phyloP scores from a whole-genome alignment of 208 protist genomes.

The Acanthamoeba sp. region DNA sequence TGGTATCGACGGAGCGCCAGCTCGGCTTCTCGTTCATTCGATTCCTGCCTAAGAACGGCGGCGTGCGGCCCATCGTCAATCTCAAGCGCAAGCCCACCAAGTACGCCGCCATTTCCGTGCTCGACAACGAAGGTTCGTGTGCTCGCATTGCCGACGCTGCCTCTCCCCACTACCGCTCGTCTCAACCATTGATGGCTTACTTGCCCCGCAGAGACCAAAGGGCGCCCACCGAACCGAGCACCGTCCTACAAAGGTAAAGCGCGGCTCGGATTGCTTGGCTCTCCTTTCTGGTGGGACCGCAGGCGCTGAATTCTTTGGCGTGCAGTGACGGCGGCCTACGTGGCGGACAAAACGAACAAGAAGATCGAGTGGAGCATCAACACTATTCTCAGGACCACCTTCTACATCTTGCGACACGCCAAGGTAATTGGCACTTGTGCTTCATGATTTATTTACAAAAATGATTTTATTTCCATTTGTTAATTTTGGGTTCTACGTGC shows the following conservation, averaged over 20 bases:
- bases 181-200: background rate
- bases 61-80: slow-evolving; percentile 70
- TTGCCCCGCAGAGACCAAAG: background rate
- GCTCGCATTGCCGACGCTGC: no score
- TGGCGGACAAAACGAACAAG: background rate
- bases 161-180: background rate
- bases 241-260: background rate
- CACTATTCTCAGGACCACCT: slow-evolving; percentile 57
- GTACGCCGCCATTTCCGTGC: slow-evolving; percentile 7
- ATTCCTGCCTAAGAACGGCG: slow-evolving; percentile 71
- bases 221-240: background rate
- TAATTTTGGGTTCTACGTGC: background rate
- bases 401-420: slow-evolving; percentile 21
- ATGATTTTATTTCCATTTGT: background rate
- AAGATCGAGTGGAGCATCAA: slow-evolving; percentile 64
- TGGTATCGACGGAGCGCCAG: background rate
- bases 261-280: no score
- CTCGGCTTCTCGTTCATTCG: slow-evolving; percentile 70
- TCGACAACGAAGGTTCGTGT: background rate
- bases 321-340: background rate
- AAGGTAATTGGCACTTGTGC: slow-evolving; percentile 2
- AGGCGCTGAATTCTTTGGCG: background rate
- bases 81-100: slow-evolving; percentile 57
- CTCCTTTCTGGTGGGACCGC: background rate
- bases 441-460: background rate